These are phyloP conservation scores for Talaromyces sp. DNA, from an alignment of 2,329 filamentous ascomycete species.

Conservation along the genomic window DNA sequence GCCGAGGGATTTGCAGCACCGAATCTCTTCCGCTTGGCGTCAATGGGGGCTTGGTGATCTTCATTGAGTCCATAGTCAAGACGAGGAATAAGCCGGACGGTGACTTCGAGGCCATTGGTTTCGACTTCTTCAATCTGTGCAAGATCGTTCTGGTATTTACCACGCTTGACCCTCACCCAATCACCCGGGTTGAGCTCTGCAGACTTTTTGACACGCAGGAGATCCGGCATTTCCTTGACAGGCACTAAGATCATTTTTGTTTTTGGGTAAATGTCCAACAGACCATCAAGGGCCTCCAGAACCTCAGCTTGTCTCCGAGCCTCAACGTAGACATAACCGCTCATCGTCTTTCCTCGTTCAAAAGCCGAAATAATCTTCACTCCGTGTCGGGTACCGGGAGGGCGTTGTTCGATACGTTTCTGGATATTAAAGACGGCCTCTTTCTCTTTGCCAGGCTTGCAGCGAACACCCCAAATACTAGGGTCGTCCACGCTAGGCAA, in stretches of 20 bases:
- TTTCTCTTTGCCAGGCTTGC: slow-evolving; percentile 90
- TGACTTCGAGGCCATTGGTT: slow-evolving; percentile 83
- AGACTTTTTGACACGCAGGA: slow-evolving; percentile 84
- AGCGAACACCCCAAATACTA: slow-evolving; percentile 89
- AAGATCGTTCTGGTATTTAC: slow-evolving; percentile 81
- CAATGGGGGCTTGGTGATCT: slow-evolving; percentile 56
- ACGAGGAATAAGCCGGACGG: slow-evolving; percentile 80
- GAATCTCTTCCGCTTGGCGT: slow-evolving; percentile 74
- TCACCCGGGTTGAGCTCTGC: slow-evolving; percentile 79
- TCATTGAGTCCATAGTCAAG: slow-evolving; percentile 88
- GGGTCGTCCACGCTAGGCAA: slow-evolving; percentile 93
- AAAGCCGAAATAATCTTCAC: slow-evolving; percentile 85
- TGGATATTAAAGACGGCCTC: slow-evolving; percentile 85
- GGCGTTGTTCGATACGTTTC: slow-evolving; percentile 78
- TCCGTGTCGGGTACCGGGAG: slow-evolving; percentile 67
- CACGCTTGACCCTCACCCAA: slow-evolving; percentile 81
- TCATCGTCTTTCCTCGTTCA: slow-evolving; percentile 83
- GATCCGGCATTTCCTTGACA: slow-evolving; percentile 95
- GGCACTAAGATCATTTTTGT: slow-evolving; percentile 83
- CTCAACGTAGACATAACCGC: slow-evolving; percentile 93
- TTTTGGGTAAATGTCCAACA: slow-evolving; percentile 85
- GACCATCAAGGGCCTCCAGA: slow-evolving; percentile 71
- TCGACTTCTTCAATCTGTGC: slow-evolving; percentile 90
- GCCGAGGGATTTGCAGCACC: slow-evolving; percentile 44
- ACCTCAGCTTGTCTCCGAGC: slow-evolving; percentile 84